Evolutionary conservation across 2,329 filamentous ascomycete species (phyloP).

Genomic region (Hortaea sp.): DNA sequence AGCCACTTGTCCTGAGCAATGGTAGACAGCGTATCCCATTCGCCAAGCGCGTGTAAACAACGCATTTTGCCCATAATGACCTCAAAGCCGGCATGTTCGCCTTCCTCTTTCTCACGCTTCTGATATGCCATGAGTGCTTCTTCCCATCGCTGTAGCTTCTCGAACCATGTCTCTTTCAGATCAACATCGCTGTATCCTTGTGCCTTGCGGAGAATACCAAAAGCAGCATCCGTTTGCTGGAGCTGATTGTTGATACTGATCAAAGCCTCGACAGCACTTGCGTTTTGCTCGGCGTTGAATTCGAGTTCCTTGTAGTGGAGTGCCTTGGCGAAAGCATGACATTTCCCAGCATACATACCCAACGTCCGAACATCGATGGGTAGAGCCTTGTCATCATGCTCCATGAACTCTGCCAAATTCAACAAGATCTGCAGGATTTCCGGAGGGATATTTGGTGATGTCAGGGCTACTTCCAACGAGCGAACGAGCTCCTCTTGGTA

Average conservation of each 20-base stretch:
- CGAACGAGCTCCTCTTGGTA: constrained; percentile 95
- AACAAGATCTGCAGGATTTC: constrained; percentile 89
- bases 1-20: constrained; percentile 91
- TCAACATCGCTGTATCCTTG: constrained; percentile 95
- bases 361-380: constrained; percentile 94
- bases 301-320: constrained; percentile 98
- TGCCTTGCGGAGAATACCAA: constrained; percentile 92
- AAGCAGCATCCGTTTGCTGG: constrained; percentile 93
- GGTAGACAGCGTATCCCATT: constrained; percentile 88
- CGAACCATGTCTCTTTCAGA: constrained; percentile 96
- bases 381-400: constrained; percentile 95
- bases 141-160: constrained; percentile 96
- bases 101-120: constrained; percentile 65
- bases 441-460: constrained; percentile 88
- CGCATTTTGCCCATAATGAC: constrained; percentile 99
- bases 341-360: constrained; percentile 89
- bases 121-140: constrained; percentile 90
- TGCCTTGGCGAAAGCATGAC: constrained; percentile 95
- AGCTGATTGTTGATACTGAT: constrained; percentile 99
- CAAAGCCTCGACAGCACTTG: constrained; percentile 86
- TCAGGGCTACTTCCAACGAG: constrained; percentile 91
- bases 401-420: constrained; percentile 98
- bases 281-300: constrained; percentile 94
- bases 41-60: constrained; percentile 89
- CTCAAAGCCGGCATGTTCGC: constrained; percentile 58